Evolutionary conservation across 768 basidiomycete species (phyloP), one percentile per base, ranked within the genome.

Genomic region (Vararia minispora): DNA sequence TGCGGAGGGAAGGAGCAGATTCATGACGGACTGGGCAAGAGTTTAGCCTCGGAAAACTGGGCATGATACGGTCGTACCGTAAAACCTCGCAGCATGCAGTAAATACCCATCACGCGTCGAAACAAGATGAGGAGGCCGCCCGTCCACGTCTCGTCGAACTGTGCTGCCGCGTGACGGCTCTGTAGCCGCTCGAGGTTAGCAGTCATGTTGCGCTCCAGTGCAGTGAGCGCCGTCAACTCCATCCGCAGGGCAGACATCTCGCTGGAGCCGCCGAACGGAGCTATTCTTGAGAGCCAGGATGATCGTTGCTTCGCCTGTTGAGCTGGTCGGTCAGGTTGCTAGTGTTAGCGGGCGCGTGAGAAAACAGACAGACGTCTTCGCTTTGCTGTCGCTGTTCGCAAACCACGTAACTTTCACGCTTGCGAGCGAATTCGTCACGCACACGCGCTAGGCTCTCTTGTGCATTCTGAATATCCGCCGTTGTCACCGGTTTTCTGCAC

Each of bases 371-470:
- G n/a, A n/a, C n/a, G n/a, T n/a, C n/a, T n/a, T n/a, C n/a, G n/a
- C n/a, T n/a, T n/a, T n/a, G n/a, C n/a, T n/a, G n/a, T n/a, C n/a
- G n/a, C n/a, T n/a, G n/a, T n/a, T n/a, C n/a, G n/a, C n/a, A n/a
- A n/a, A n/a, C 6, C 14, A 36, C 18, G 26, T 26, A 17, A 14
- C 18, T 64, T 4, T 44, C 52, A 29, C 60, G 57, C 28, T 68
- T 52, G 17, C 61, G 52, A 4, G 50, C 53, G 12, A 84, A 59
- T 51, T 86, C 80, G 33, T 63, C 66, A n/a, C 70, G 68, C 17
- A 84, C 62, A 12, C 71, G 72, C 16, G 68, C 61, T 6, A 84
- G 59, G 1, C 78, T 69, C 28, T 70, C 68, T 54, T 81, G 72
- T 1, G 72, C 69, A 1, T 65, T 63, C 33, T 64, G 57, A 4